phyloP scores from a whole-genome alignment of 345 rosid species.

The Durio zibethinus region DNA sequence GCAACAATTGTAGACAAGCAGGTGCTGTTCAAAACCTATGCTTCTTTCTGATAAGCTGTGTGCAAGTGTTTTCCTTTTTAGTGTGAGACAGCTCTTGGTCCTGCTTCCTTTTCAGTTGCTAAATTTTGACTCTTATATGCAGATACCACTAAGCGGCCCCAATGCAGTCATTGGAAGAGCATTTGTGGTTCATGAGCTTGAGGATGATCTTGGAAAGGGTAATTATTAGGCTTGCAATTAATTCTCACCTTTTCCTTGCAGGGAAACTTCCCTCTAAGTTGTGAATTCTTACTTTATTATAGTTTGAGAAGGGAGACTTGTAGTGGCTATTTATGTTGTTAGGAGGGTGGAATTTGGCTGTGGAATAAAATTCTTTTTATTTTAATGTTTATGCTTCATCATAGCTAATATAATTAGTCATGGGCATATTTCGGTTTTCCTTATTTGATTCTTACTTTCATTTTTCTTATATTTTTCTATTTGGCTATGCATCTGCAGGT shows the following conservation, averaged over 20 bases:
- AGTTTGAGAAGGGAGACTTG: background rate
- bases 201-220: constrained; percentile 98
- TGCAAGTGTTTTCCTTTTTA: background rate
- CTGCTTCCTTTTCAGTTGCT: constrained; percentile 9
- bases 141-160: constrained; percentile 84
- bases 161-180: constrained; percentile 87
- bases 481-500: constrained; percentile 46
- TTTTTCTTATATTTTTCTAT: constrained; percentile 8
- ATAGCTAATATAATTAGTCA: background rate
- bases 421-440: background rate
- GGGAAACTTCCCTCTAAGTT: constrained; percentile 3
- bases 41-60: background rate
- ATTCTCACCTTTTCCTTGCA: background rate
- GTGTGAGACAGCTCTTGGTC: background rate
- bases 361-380: background rate
- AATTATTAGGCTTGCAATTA: constrained; percentile 11
- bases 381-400: background rate
- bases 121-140: constrained; percentile 20
- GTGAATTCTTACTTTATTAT: background rate
- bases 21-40: constrained; percentile 35
- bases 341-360: background rate
- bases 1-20: constrained; percentile 76
- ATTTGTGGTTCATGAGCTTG: constrained; percentile 91
- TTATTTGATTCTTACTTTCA: background rate
- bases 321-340: background rate